These are phyloP conservation scores for Tetrastigma voinierianum DNA, from an alignment of 164 flowering plant species.

Conservation along the genomic window DNA sequence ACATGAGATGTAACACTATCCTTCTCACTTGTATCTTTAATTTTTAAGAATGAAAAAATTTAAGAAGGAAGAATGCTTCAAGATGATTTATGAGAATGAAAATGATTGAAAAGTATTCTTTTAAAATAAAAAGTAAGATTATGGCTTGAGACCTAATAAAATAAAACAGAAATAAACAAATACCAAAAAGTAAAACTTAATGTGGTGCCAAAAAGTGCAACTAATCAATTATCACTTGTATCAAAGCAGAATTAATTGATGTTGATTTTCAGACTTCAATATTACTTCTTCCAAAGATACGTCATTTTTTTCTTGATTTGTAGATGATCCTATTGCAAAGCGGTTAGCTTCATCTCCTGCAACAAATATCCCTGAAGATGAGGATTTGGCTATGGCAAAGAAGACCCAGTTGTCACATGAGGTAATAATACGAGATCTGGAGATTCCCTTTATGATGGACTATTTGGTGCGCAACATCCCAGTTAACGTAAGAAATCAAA, in stretches of 20 bases:
- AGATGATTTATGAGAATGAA: no score
- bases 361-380: slow-evolving; percentile 32
- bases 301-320: slow-evolving; percentile 16
- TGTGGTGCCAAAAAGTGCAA: neutral
- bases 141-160: neutral
- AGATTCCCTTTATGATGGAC: no score
- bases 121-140: neutral
- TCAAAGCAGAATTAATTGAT: neutral
- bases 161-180: neutral
- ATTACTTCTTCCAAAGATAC: neutral
- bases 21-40: no score
- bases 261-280: neutral
- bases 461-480: no score
- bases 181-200: neutral
- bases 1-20: no score
- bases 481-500: no score
- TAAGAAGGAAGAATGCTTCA: no score
- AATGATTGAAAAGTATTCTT: no score
- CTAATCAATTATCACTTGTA: neutral
- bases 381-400: slow-evolving; percentile 21
- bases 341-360: slow-evolving; percentile 39
- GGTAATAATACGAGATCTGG: slow-evolving; percentile 40
- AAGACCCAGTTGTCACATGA: slow-evolving; percentile 20
- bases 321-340: slow-evolving; percentile 88
- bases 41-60: no score